These are phyloP conservation scores for Penicillium mononematosum DNA, from an alignment of 495 filamentous ascomycete species.

Conservation along the genomic window DNA sequence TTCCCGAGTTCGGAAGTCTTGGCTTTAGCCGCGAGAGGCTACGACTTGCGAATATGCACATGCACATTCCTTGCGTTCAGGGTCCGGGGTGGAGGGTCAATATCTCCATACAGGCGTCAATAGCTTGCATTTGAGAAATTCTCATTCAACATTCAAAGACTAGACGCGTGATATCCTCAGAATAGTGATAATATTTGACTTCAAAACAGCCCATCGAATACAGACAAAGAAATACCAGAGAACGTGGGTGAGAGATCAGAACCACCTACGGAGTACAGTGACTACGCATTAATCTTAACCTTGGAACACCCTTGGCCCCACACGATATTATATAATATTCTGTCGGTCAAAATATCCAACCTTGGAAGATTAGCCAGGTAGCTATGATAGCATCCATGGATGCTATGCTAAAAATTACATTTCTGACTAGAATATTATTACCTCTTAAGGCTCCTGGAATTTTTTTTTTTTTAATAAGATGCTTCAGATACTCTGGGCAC, in stretches of 20 bases:
- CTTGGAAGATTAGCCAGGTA: too few relatives aligned
- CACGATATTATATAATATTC: too few relatives aligned
- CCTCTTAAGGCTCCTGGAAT: too few relatives aligned
- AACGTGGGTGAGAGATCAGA: not conserved
- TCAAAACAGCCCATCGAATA: not conserved
- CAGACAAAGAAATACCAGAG: not conserved
- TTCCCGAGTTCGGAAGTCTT: not conserved
- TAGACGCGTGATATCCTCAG: not conserved
- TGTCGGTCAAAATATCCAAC: too few relatives aligned
- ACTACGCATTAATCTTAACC: too few relatives aligned
- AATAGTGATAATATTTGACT: not conserved
- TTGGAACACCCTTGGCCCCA: too few relatives aligned
- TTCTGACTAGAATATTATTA: too few relatives aligned
- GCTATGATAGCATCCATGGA: too few relatives aligned
- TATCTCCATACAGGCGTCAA: not conserved
- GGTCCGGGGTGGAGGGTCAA: not conserved
- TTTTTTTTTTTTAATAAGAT: too few relatives aligned
- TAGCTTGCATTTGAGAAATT: not conserved
- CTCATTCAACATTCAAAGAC: not conserved
- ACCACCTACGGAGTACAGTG: not conserved
- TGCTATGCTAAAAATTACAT: too few relatives aligned
- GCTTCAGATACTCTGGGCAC: too few relatives aligned
- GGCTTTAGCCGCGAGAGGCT: slow-evolving; percentile 2
- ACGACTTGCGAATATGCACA: not conserved
- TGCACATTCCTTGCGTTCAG: not conserved